Base-by-base conservation (phyloP, 495 filamentous ascomycete species). In the Hypoxylon crocopeplum region DNA sequence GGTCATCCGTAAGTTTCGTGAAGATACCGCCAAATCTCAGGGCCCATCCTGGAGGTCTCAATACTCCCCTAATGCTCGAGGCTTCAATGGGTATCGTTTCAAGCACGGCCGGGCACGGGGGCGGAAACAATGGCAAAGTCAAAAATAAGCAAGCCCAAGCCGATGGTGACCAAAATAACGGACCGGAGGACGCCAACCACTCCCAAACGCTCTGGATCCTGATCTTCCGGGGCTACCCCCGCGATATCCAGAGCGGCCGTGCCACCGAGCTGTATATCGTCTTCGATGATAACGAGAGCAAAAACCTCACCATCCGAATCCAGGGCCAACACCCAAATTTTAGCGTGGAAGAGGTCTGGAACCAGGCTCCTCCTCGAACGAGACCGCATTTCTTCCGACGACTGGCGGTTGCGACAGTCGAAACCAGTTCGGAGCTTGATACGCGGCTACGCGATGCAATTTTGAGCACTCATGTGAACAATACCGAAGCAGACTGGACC, bases 301-400 rank as follows among this genome's bases (percentile, higher is more conserved):
- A 41, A 38, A 70, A 70, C 37, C 57, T 70, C 60, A 70, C 64
- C 34, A 60, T 70, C 32, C 68, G 58, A 61, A 63, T 70, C 47
- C 42, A 59, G 30, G 68, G 68, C 24, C 57, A 65, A 25, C 48
- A 70, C 27, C 68, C 68, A 12, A 62, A 52, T 24, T 68, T 68
- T 30, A 48, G 41, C 32, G 60, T 67, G 32, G 51, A 63, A 8
- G 68, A 70, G 39, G 34, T 56, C 22, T 65, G 68, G 68, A 68
- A 70, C 32, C 68, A 70, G 36, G 24, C 64, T 16, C 58, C 33
- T 36, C 54, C 68, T 2, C 66, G 68, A 63, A 62, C 62, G 51
- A 59, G 68, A 46, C 68, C 68, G 12, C 50, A 68, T 21, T 70
- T 65, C 20, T 66, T 50, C 29, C 64, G 68, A 48, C 60, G 68